phyloP scores from a whole-genome alignment of 2,329 filamentous ascomycete genomes.

The Penicillium nordicum region DNA sequence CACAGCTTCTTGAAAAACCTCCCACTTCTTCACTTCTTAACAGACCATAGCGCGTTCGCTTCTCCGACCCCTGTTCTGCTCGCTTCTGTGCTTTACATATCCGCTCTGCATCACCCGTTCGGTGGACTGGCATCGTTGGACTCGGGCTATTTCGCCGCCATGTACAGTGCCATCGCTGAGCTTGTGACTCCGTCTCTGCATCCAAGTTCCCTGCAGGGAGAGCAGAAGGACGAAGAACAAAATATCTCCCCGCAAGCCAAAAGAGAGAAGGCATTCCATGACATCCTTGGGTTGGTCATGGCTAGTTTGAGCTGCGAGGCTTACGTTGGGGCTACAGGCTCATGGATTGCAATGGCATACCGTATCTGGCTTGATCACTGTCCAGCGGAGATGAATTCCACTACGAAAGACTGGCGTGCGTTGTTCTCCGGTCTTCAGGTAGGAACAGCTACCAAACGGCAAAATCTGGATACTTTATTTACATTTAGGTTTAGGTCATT shows the following conservation, averaged over 20 bases:
- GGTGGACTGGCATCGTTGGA: conserved; percentile 18
- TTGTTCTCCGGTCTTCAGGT: conserved; percentile 30
- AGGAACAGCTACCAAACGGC: background rate
- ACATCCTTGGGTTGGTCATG: conserved; percentile 31
- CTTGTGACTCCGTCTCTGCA: conserved; percentile 17
- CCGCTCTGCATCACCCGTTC: conserved; percentile 24
- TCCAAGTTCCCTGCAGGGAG: background rate
- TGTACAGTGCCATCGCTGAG: conserved; percentile 25
- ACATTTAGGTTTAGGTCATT: conserved; percentile 19
- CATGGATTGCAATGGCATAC: conserved; percentile 32
- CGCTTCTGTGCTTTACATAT: conserved; percentile 30
- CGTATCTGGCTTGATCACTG: conserved; percentile 29
- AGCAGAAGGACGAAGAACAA: background rate
- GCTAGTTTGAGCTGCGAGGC: conserved; percentile 31
- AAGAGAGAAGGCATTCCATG: conserved; percentile 20
- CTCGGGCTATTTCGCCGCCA: conserved; percentile 25
- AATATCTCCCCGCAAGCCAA: background rate
- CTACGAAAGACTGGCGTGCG: conserved; percentile 22
- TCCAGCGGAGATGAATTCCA: conserved; percentile 11
- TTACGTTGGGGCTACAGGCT: conserved; percentile 26
- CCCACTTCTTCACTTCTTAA: conserved; percentile 30
- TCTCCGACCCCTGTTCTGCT: conserved; percentile 27
- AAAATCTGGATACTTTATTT: background rate
- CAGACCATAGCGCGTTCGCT: conserved; percentile 24
- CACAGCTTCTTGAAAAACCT: conserved; percentile 27